Evolutionary conservation across 129 eudicot genomes (phyloP).

Genomic region (Smallanthus sonchifolius): DNA sequence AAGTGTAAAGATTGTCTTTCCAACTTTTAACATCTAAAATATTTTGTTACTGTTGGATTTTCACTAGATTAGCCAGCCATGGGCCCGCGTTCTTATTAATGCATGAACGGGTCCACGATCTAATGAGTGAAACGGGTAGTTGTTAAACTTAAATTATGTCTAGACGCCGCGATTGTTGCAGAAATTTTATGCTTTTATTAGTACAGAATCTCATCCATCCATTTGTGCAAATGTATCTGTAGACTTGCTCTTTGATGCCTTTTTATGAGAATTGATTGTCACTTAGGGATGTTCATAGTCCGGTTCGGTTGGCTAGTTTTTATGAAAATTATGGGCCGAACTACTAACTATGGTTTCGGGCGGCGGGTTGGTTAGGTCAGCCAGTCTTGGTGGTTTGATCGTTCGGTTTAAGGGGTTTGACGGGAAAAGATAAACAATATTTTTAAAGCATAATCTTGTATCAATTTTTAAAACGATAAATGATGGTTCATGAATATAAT

Average conservation of each 20-base stretch:
- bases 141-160: constrained; percentile 15
- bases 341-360: too few relatives aligned
- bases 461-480: too few relatives aligned
- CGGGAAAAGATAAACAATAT: too few relatives aligned
- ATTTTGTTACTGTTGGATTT: constrained; percentile 6
- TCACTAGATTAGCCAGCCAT: constrained; percentile 10
- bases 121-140: neutral
- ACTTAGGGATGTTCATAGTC: neutral
- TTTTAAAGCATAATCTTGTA: too few relatives aligned
- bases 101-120: constrained; percentile 6
- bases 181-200: constrained; percentile 12
- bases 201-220: constrained; percentile 18
- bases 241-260: constrained; percentile 22
- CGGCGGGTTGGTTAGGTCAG: too few relatives aligned
- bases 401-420: too few relatives aligned
- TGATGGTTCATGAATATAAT: too few relatives aligned
- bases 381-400: too few relatives aligned
- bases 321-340: too few relatives aligned
- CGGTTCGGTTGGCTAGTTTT: too few relatives aligned
- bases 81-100: constrained; percentile 16
- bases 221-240: neutral
- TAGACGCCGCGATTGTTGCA: constrained; percentile 14
- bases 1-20: constrained; percentile 37
- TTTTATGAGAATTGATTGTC: constrained; percentile 4
- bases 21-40: constrained; percentile 16